Percentiles rank a stretch among this genome's conserved stretches.
phyloP scores from a whole-genome alignment of 768 basidiomycete genomes.

The Kwoniella mangroviensis region DNA sequence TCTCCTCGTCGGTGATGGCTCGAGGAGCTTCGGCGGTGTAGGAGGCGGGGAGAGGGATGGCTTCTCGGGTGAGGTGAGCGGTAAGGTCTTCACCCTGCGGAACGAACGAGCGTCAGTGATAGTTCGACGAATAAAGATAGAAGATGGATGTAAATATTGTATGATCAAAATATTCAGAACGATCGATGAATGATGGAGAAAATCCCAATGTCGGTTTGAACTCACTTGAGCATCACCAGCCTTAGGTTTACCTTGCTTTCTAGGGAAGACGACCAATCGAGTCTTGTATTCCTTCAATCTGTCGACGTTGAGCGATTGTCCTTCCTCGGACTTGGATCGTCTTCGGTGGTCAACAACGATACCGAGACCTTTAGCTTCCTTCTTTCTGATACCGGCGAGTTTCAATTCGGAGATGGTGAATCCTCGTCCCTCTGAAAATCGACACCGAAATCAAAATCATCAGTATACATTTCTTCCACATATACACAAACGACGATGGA shows the following conservation, averaged over 20 bases:
- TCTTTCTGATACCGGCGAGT: conserved; percentile 90
- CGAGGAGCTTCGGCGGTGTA: conserved; percentile 81
- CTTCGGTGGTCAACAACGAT: conserved; percentile 97
- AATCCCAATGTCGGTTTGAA: too few species aligned
- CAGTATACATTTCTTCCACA: not conserved
- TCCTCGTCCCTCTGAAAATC: conserved; percentile 71
- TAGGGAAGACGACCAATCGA: conserved; percentile 93
- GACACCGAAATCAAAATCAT: not conserved
- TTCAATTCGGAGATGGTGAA: conserved; percentile 94
- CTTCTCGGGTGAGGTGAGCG: conserved; percentile 71
- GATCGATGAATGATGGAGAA: too few species aligned
- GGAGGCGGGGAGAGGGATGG: conserved; percentile 66
- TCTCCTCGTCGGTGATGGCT: conserved; percentile 89
- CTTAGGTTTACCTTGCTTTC: conserved; percentile 93
- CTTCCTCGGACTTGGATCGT: conserved; percentile 95
- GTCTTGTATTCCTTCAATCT: conserved; percentile 90
- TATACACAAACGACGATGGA: not conserved
- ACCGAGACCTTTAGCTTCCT: conserved; percentile 89
- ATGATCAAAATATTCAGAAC: too few species aligned
- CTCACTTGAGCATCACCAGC: conserved; percentile 89
- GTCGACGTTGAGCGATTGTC: conserved; percentile 92
- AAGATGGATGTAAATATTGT: too few species aligned
- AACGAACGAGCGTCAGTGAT: conserved; percentile 3
- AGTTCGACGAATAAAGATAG: not conserved
- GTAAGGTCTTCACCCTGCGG: conserved; percentile 79